These are phyloP conservation scores for Fusarium dimerum DNA, from an alignment of 2,329 filamentous ascomycete species.

Conservation along the genomic window DNA sequence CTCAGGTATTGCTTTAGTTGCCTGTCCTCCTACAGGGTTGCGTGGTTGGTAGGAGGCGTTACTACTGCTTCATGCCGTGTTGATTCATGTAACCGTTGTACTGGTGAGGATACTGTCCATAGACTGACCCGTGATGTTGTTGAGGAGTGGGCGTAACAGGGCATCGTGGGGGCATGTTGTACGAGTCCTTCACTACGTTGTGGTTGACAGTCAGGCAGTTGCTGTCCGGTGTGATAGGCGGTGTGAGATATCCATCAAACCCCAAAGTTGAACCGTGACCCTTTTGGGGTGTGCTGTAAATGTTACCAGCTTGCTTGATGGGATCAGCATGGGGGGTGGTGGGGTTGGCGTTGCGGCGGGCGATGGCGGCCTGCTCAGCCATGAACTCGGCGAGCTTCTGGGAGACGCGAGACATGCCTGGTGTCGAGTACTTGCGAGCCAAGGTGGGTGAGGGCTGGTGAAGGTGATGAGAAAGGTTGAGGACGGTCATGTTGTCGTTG, in stretches of 20 bases:
- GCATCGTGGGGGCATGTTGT: slow-evolving; percentile 54
- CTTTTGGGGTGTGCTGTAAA: slow-evolving; percentile 81
- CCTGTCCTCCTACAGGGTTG: slow-evolving; percentile 1
- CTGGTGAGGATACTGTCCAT: slow-evolving; percentile 37
- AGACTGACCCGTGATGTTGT: slow-evolving; percentile 39
- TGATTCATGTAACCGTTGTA: slow-evolving; percentile 45
- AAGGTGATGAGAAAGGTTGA: slow-evolving; percentile 60
- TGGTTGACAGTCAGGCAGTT: slow-evolving; percentile 51
- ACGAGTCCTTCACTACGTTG: slow-evolving; percentile 48
- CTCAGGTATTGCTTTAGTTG: slow-evolving; percentile 4
- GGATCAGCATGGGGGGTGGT: slow-evolving; percentile 62
- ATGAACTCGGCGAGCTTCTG: slow-evolving; percentile 60
- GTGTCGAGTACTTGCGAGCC: slow-evolving; percentile 60
- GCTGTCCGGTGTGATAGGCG: slow-evolving; percentile 80
- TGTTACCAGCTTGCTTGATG: slow-evolving; percentile 52
- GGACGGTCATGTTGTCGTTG: slow-evolving; percentile 66
- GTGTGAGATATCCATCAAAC: slow-evolving; percentile 77
- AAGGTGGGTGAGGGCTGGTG: slow-evolving; percentile 60
- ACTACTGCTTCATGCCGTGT: slow-evolving; percentile 44
- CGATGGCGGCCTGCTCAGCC: slow-evolving; percentile 58
- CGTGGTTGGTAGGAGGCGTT: slow-evolving; percentile 22
- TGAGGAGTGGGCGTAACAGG: slow-evolving; percentile 64
- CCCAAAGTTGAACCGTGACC: slow-evolving; percentile 63
- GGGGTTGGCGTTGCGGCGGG: slow-evolving; percentile 50
- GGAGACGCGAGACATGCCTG: slow-evolving; percentile 54